Base-by-base conservation (phyloP, 1,284 basidiomycete genomes). In the Papiliotrema flavescens region DNA sequence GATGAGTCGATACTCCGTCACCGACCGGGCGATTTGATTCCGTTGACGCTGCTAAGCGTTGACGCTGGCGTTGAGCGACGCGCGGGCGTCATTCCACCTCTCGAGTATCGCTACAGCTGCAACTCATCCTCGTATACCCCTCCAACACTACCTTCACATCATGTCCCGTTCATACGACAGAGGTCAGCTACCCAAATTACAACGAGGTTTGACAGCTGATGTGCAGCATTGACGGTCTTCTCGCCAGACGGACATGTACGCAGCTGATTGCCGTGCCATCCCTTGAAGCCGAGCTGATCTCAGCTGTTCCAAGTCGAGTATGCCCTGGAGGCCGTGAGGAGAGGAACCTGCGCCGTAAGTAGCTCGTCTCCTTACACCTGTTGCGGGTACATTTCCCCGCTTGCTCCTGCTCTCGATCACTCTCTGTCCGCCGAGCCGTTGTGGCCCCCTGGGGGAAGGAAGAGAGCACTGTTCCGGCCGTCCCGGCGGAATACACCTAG, bases 331-430 rank as follows among this genome's bases (percentile, higher is more conserved):
- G 96, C 96, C 49, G 96, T 98, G 47, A 82, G 90, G 66, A 93
- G 95, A 76, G 96, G 96, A 48, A 98, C 96, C 15, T 98, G 95
- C 75, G 95, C 95, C 51, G 95, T 96, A 71, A 71, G 83, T 80
- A 32, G 13, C 39, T 32, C 44, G 37, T 14, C 19, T 23, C 19
- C n/a, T n/a, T n/a, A n/a, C n/a, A n/a, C n/a, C n/a, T n/a, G n/a
- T n/a, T n/a, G n/a, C n/a, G n/a, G n/a, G n/a, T n/a, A n/a, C n/a
- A n/a, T n/a, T n/a, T n/a, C n/a, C n/a, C n/a, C n/a, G n/a, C n/a
- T n/a, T n/a, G n/a, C n/a, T n/a, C n/a, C n/a, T n/a, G n/a, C n/a
- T n/a, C n/a, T n/a, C n/a, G n/a, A n/a, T n/a, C n/a, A n/a, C n/a
- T n/a, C n/a, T n/a, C n/a, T n/a, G n/a, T n/a, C n/a, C n/a, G n/a